Evolutionary conservation across 768 basidiomycete species (phyloP).

Genomic region (Tephrocybe rancida): DNA sequence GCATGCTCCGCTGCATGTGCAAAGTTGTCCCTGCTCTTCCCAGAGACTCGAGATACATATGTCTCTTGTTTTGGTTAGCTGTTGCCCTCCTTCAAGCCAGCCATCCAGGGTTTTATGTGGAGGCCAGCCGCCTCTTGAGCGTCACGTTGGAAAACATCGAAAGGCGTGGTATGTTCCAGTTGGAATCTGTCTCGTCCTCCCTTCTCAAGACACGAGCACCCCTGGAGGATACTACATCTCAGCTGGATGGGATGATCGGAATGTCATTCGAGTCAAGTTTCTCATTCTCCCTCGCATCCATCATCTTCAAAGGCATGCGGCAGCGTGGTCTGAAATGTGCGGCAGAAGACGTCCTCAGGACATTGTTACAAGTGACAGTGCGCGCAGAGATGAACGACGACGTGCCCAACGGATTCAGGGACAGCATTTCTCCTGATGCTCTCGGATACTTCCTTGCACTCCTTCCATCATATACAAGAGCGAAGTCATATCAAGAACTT

Average conservation of each 20-base stretch:
- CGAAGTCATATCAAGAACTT: conserved; percentile 57
- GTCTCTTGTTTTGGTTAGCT: conserved; percentile 85
- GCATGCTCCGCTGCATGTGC: conserved; percentile 87
- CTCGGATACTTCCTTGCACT: conserved; percentile 82
- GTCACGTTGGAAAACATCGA: conserved; percentile 69
- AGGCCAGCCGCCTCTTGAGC: conserved; percentile 69
- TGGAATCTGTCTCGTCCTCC: conserved; percentile 51
- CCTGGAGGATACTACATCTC: conserved; percentile 68
- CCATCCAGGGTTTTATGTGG: conserved; percentile 66
- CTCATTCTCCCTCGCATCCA: conserved; percentile 79
- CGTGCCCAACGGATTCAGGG: conserved; percentile 38
- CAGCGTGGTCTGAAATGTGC: conserved; percentile 63
- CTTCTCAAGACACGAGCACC: conserved; percentile 65
- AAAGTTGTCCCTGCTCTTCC: conserved; percentile 74
- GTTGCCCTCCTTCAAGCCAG: conserved; percentile 82
- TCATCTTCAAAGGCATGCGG: conserved; percentile 87
- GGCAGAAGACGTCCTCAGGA: conserved; percentile 63
- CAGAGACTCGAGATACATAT: conserved; percentile 70
- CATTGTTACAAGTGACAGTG: conserved; percentile 63
- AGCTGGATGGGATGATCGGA: conserved; percentile 72
- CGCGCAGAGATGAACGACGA: conserved; percentile 35
- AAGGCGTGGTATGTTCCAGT: conserved; percentile 57
- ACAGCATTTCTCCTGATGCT: conserved; percentile 57
- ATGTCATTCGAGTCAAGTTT: conserved; percentile 80
- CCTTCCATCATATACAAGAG: conserved; percentile 66